Evolutionary conservation across 1,284 basidiomycete genomes (phyloP).

Genomic region (Coniferiporia weirii): DNA sequence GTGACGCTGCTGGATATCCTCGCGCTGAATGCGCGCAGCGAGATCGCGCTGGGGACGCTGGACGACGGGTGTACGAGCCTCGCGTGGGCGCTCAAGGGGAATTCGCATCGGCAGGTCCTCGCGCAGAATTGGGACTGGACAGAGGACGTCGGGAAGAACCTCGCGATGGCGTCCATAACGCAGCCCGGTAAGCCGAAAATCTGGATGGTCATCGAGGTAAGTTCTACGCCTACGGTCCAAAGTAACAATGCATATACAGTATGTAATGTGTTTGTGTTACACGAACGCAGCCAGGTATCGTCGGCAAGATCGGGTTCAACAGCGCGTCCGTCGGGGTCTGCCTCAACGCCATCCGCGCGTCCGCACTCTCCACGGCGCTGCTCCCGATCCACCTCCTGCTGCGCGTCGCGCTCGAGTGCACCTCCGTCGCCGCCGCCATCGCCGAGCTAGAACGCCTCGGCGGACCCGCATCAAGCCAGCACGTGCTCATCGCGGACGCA

Average conservation of each 20-base stretch:
- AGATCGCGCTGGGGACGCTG: constrained; percentile 33
- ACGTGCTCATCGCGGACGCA: constrained; percentile 32
- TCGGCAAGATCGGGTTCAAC: constrained; percentile 37
- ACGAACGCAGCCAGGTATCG: constrained; percentile 29
- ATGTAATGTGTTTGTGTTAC: too few species aligned
- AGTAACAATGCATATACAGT: neutral
- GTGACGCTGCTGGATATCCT: constrained; percentile 30
- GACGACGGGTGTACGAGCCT: constrained; percentile 36
- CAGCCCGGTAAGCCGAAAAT: constrained; percentile 29
- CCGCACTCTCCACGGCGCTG: constrained; percentile 26
- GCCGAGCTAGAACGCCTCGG: constrained; percentile 27
- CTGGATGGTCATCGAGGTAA: constrained; percentile 34
- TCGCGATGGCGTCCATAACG: constrained; percentile 29
- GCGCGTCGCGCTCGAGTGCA: constrained; percentile 30
- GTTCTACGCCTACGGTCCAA: neutral
- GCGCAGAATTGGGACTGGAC: constrained; percentile 39
- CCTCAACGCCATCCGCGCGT: constrained; percentile 34
- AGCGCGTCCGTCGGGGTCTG: constrained; percentile 31
- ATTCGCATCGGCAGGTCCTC: constrained; percentile 24
- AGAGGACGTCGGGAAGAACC: constrained; percentile 29
- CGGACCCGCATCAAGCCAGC: constrained; percentile 31
- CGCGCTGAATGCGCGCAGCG: constrained; percentile 33
- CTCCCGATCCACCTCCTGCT: constrained; percentile 33
- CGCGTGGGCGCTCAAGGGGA: constrained; percentile 25
- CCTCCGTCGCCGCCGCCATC: constrained; percentile 27